Evolutionary conservation across 1,284 basidiomycete species (phyloP), one percentile per base, ranked within the genome.

Genomic region (Porodaedalea pini): DNA sequence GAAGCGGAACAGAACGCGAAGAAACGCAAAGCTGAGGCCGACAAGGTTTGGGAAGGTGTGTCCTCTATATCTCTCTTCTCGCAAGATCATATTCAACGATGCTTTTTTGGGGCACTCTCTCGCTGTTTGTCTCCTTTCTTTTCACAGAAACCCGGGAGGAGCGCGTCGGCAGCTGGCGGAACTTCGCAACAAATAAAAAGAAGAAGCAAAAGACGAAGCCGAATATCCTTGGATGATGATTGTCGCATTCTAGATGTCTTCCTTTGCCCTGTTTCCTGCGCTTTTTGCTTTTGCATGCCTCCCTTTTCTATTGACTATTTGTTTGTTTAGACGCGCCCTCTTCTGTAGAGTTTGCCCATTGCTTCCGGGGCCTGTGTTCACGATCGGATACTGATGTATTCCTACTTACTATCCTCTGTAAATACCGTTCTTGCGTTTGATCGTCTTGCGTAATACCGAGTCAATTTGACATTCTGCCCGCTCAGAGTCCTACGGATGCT

Each of bases 1-100:
- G 89, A 92, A 57, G 89, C 90, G 56, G 89, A 92, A 64, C 76
- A 86, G n/a, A 70, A 75, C 17, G 64, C 80, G 15, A 85, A 71
- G 74, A 92, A 92, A 70, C 79, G 89, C 57, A 92, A 92, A 67
- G 89, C 80, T 2, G 89, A 92, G 64, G 88, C 91, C 6, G 90
- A 92, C 62, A 87, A 83, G 61, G 73, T 70, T 17, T 92, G 89
- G 90, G 89, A 92, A 78, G 88, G 89, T 90, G 61, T 36, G 76
- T 53, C 19, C n/a, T n/a, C 15, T 43, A 29, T 19, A 6, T 1
- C 27, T n/a, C 15, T 21, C 13, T 19, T 39, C n/a, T n/a, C n/a
- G n/a, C 27, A 4, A 39, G 4, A 23, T 11, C 4, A 32, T 10
- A 4, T 10, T 39, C 23, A 6, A 7, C 23, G 51, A 56, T 51